Conservation (phyloP, 2,329 filamentous ascomycete genomes). For the Xylaria sp. region DNA sequence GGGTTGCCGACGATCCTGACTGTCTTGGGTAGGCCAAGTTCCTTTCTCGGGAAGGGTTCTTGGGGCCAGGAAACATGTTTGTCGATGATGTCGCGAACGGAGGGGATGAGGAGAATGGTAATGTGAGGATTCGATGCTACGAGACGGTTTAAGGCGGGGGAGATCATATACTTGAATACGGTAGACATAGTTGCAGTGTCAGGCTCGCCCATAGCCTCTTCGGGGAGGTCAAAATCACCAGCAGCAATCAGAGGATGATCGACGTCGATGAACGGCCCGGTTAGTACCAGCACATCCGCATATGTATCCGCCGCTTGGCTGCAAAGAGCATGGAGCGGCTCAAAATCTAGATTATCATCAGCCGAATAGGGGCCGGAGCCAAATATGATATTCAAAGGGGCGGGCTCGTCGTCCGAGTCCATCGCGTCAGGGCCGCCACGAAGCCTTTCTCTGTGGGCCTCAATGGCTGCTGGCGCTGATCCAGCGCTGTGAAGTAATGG, state of each 20-base stretch:
- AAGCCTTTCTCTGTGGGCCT: conserved; percentile 71
- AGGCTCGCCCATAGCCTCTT: conserved; percentile 66
- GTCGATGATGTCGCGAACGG: conserved; percentile 70
- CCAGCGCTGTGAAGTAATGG: conserved; percentile 78
- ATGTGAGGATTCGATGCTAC: conserved; percentile 72
- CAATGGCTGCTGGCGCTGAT: conserved; percentile 68
- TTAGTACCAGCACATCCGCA: conserved; percentile 79
- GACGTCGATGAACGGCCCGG: conserved; percentile 87
- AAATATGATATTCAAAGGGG: conserved; percentile 77
- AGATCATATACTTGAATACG: conserved; percentile 81
- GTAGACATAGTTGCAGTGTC: conserved; percentile 82
- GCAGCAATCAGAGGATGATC: conserved; percentile 87
- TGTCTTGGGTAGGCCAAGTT: conserved; percentile 78
- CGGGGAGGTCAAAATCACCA: conserved; percentile 78
- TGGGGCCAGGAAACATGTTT: conserved; percentile 72
- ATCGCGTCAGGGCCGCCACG: conserved; percentile 67
- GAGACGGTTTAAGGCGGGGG: conserved; percentile 73
- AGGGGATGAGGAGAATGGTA: conserved; percentile 83
- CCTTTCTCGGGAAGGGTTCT: conserved; percentile 66
- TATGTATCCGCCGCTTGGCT: conserved; percentile 74
- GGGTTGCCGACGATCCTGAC: conserved; percentile 82
- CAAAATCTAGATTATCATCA: conserved; percentile 89
- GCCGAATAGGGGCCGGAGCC: conserved; percentile 90
- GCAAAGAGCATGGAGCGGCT: conserved; percentile 83
- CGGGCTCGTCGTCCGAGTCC: conserved; percentile 62